phyloP scores from a whole-genome alignment of 768 basidiomycete species.

The Suillus cothurnatus region DNA sequence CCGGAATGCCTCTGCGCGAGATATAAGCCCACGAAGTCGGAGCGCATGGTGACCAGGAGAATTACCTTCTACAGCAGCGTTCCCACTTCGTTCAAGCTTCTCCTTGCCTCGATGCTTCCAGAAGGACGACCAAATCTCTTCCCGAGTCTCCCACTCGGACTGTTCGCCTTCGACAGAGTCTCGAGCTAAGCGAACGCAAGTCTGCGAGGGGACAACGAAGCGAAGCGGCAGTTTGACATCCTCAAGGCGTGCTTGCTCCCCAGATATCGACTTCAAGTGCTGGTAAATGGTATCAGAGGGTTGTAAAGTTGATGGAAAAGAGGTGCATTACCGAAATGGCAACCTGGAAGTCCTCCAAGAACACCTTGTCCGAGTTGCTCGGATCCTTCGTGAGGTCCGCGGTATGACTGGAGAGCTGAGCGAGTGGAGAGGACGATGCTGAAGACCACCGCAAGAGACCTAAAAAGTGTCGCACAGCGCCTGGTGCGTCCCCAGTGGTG shows the following conservation, averaged over 20 bases:
- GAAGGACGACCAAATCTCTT: slow-evolving; percentile 65
- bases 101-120: slow-evolving; percentile 59
- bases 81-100: slow-evolving; percentile 53
- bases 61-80: slow-evolving; percentile 66
- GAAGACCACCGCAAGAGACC: slow-evolving; percentile 60
- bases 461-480: slow-evolving; percentile 79
- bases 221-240: slow-evolving; percentile 65
- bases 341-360: slow-evolving; percentile 85
- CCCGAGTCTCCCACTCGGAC: slow-evolving; percentile 62
- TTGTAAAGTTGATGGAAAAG: neutral
- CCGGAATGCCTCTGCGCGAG: slow-evolving; percentile 68
- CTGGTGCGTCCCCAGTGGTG: slow-evolving; percentile 81
- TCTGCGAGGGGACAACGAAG: slow-evolving; percentile 62
- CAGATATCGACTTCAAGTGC: slow-evolving; percentile 72
- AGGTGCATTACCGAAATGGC: slow-evolving; percentile 70
- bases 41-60: neutral
- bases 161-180: slow-evolving; percentile 47
- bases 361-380: slow-evolving; percentile 60
- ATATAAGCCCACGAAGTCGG: slow-evolving; percentile 7
- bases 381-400: slow-evolving; percentile 33
- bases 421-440: slow-evolving; percentile 17
- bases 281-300: slow-evolving; percentile 31
- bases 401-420: slow-evolving; percentile 20
- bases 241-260: slow-evolving; percentile 40
- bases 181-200: slow-evolving; percentile 57